These are phyloP conservation scores for Acacia pycnantha DNA, from an alignment of 331 rosid species.

Conservation along the genomic window DNA sequence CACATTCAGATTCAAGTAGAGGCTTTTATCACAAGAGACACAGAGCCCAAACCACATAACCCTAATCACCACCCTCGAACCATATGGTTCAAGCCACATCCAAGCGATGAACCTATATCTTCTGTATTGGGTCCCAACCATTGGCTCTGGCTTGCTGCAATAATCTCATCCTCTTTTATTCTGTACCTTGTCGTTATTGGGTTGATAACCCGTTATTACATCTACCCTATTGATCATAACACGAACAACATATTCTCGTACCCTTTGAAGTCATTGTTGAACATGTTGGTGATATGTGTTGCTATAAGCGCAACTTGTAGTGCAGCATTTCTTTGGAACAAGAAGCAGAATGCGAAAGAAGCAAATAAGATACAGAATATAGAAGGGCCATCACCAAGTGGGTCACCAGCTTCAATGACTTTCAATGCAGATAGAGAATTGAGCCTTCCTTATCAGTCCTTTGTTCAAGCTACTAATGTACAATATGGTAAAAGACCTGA, in stretches of 20 bases:
- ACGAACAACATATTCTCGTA: slow-evolving; percentile 35
- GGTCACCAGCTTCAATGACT: slow-evolving; percentile 38
- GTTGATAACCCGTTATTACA: slow-evolving; percentile 46
- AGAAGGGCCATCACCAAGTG: slow-evolving; percentile 42
- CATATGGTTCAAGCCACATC: slow-evolving; percentile 50
- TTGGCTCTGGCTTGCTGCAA: slow-evolving; percentile 77
- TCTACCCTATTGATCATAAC: slow-evolving; percentile 64
- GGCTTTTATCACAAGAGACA: slow-evolving; percentile 61
- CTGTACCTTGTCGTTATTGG: slow-evolving; percentile 57
- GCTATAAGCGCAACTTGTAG: slow-evolving; percentile 44
- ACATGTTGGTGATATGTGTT: slow-evolving; percentile 50
- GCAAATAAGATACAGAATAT: slow-evolving; percentile 49
- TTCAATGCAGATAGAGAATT: slow-evolving; percentile 53
- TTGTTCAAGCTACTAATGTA: slow-evolving; percentile 50
- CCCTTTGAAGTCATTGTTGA: slow-evolving; percentile 34
- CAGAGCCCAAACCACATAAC: slow-evolving; percentile 20
- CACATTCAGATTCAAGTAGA: slow-evolving; percentile 50
- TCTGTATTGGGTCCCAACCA: slow-evolving; percentile 52
- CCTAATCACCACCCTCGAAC: slow-evolving; percentile 5
- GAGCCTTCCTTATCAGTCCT: slow-evolving; percentile 54
- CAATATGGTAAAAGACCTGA: slow-evolving; percentile 70
- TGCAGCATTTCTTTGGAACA: slow-evolving; percentile 37
- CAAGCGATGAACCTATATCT: slow-evolving; percentile 50
- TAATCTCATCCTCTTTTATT: slow-evolving; percentile 59
- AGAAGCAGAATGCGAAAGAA: slow-evolving; percentile 37